Base-by-base conservation (phyloP, 306 rosid species). In the Begonia peltatifolia region DNA sequence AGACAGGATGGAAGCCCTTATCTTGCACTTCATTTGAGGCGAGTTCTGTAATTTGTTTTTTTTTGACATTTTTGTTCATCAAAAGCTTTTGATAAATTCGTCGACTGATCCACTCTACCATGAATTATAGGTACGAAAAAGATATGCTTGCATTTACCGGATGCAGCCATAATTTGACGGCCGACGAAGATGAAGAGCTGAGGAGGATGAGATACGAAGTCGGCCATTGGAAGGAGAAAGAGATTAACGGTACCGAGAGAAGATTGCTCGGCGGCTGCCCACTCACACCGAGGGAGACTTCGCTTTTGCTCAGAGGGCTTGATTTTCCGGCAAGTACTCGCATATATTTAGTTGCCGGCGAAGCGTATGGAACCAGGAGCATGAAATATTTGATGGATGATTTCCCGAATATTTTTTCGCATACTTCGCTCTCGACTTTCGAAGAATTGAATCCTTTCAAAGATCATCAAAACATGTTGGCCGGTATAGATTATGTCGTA, bases 131-230 rank as follows among this genome's bases (percentile, higher is more conserved):
- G 73, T 90, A 86, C 63, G 99, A 90, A 82, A 90, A 90, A 78
- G 99, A 90, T 69, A 90, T 90, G 99, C 95, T 90, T 73, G 86
- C 99, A 52, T 90, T 90, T 69, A 90, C 94, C 4, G 99, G 99
- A 53, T 86, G 99, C 82, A 81, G 99, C 60, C 94, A 90, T 67
- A 79, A 66, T 71, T 79, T 90, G 86, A 83, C 86, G 10, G 76
- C 71, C 55, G 88, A 76, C 62, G 99, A 90, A 66, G 92, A 75
- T 14, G 86, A 86, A 23, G 87, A 86, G 76, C 76, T 90, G 52
- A 59, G 57, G 43, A 87, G 50, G 70, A 86, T 90, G 99, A 80
- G 99, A 47, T 78, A 80, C 60, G 95, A 83, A 80, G 94, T 90
- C 18, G 53, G 79, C 67, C 99, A 90, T 77, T 90, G 99, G 99